Evolutionary conservation across 2,329 filamentous ascomycete species (phyloP).

Genomic region (Pseudogymnoascus sp.): DNA sequence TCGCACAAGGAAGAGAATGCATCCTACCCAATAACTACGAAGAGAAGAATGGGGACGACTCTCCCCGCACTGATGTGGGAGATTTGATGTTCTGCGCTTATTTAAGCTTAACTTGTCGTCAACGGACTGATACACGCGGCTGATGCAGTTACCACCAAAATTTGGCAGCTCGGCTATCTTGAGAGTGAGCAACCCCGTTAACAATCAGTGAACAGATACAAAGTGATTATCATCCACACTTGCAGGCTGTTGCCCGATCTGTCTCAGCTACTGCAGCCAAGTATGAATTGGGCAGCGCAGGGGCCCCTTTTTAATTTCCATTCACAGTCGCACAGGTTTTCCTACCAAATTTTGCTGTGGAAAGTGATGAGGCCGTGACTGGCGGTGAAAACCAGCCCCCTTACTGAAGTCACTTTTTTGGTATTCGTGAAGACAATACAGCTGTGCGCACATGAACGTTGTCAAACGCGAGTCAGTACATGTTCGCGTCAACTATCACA

Average conservation of each 20-base stretch:
- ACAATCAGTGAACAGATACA: not conserved
- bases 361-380: not conserved
- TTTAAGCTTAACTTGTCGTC: conserved; percentile 7
- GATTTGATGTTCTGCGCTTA: conserved; percentile 9
- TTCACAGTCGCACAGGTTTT: not conserved
- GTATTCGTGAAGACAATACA: not conserved
- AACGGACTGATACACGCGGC: not conserved
- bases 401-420: not conserved
- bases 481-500: not conserved
- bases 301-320: not conserved
- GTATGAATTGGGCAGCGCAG: not conserved
- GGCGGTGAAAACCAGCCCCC: not conserved
- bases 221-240: not conserved
- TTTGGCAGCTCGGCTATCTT: not conserved
- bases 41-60: not conserved
- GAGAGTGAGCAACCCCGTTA: not conserved
- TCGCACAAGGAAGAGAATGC: not conserved
- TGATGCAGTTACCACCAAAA: not conserved
- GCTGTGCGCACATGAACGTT: not conserved
- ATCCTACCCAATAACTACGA: not conserved
- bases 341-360: not conserved
- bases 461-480: not conserved
- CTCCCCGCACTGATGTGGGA: not conserved
- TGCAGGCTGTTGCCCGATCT: not conserved
- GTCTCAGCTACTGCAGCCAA: conserved; percentile 1